Evolutionary conservation across 1,284 basidiomycete genomes (phyloP).

Genomic region (Coriolopsis trogii): DNA sequence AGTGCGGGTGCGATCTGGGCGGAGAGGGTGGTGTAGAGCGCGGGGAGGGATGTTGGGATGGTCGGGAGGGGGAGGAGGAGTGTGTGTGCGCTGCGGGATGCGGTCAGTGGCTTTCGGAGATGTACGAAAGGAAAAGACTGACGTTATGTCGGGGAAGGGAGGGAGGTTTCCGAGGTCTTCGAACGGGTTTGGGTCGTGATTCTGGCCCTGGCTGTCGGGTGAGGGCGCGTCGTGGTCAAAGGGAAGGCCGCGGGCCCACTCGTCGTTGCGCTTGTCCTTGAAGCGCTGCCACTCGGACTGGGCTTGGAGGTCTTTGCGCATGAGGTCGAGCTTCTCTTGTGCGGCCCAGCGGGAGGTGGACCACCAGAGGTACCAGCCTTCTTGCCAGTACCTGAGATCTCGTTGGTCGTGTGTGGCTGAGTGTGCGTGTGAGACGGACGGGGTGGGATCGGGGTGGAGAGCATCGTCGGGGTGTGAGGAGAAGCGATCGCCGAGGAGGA

Average conservation of each 20-base stretch:
- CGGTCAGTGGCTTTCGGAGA: not conserved
- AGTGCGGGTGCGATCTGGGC: slow-evolving; percentile 31
- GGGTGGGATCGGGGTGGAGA: slow-evolving; percentile 5
- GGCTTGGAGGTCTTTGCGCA: slow-evolving; percentile 55
- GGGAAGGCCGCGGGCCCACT: slow-evolving; percentile 37
- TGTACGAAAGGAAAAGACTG: slow-evolving; percentile 13
- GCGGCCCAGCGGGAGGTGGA: slow-evolving; percentile 54
- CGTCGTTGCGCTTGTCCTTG: slow-evolving; percentile 45
- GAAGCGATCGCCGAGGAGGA: slow-evolving; percentile 18
- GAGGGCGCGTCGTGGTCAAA: not conserved
- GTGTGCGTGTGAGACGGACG: slow-evolving; percentile 37
- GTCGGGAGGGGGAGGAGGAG: slow-evolving; percentile 23
- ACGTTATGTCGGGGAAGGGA: slow-evolving; percentile 33
- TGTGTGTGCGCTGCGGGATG: slow-evolving; percentile 8
- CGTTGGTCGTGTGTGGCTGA: slow-evolving; percentile 8
- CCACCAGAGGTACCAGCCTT: slow-evolving; percentile 77
- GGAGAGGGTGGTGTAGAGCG: slow-evolving; percentile 28
- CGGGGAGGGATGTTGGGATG: slow-evolving; percentile 17
- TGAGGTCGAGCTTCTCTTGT: slow-evolving; percentile 58
- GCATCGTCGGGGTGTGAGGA: slow-evolving; percentile 1
- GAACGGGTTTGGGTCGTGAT: slow-evolving; percentile 15
- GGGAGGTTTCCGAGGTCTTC: slow-evolving; percentile 15
- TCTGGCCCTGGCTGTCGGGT: slow-evolving; percentile 19
- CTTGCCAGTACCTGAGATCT: slow-evolving; percentile 53
- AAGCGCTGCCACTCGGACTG: slow-evolving; percentile 47